Evolutionary conservation across 257 asterid species (phyloP).

Genomic region (Fraxinus quadrangulata): DNA sequence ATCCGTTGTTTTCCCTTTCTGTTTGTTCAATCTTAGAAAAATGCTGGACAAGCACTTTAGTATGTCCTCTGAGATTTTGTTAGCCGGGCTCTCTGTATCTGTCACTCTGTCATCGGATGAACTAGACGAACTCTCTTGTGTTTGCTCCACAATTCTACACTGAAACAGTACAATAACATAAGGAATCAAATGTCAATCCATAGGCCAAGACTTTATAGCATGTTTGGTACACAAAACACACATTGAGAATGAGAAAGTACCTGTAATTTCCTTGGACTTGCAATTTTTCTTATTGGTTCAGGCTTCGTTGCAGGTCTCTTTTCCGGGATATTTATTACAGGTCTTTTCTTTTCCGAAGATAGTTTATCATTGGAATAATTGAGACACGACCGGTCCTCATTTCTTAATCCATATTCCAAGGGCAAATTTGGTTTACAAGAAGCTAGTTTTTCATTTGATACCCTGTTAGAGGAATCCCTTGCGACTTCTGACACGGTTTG

Average conservation of each 20-base stretch:
- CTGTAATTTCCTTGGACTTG: constrained; percentile 48
- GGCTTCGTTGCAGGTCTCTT: constrained; percentile 38
- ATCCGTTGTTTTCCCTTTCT: constrained; percentile 64
- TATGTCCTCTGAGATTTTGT: constrained; percentile 60
- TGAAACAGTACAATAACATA: constrained; percentile 38
- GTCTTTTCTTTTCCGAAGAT: not conserved
- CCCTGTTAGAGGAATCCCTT: constrained; percentile 25
- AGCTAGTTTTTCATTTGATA: constrained; percentile 30
- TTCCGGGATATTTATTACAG: constrained; percentile 18
- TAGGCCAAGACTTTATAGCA: not conserved
- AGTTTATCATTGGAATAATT: constrained; percentile 34
- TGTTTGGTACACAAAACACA: not conserved
- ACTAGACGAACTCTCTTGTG: constrained; percentile 59
- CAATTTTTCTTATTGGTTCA: constrained; percentile 32
- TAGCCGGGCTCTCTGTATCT: constrained; percentile 52
- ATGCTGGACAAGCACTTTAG: constrained; percentile 67
- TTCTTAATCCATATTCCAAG: constrained; percentile 29
- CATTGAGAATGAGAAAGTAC: constrained; percentile 26
- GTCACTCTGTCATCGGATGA: constrained; percentile 46
- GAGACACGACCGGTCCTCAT: constrained; percentile 33
- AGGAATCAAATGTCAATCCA: not conserved
- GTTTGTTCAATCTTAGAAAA: constrained; percentile 58
- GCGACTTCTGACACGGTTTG: constrained; percentile 26
- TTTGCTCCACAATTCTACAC: constrained; percentile 63
- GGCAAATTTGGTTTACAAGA: constrained; percentile 25